phyloP scores from a whole-genome alignment of 1,139 yeast genomes.

The Diutina rugosa region DNA sequence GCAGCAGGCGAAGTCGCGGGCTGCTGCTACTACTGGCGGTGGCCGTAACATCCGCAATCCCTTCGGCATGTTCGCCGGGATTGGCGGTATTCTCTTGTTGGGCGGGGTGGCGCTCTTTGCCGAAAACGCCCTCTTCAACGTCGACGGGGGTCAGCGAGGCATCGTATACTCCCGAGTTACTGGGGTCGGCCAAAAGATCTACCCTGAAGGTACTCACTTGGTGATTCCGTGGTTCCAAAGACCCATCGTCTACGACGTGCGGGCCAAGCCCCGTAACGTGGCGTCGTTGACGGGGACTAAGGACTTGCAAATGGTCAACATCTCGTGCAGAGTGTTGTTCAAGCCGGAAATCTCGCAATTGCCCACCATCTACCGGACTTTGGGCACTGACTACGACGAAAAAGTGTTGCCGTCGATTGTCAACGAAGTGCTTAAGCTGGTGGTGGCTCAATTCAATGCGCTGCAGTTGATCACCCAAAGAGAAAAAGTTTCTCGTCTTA shows the following conservation, averaged over 20 bases:
- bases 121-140: slow-evolving; percentile 78
- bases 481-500: slow-evolving; percentile 86
- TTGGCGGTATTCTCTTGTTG: slow-evolving; percentile 61
- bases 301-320: slow-evolving; percentile 97
- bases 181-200: slow-evolving; percentile 80
- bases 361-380: slow-evolving; percentile 79
- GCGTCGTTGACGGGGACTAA: slow-evolving; percentile 97
- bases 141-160: slow-evolving; percentile 99
- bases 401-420: slow-evolving; percentile 93
- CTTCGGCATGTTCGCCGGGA: slow-evolving; percentile 56
- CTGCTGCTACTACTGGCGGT: slow-evolving; percentile 16
- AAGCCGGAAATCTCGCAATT: slow-evolving; percentile 72
- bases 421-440: slow-evolving; percentile 91
- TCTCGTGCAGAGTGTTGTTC: slow-evolving; percentile 91
- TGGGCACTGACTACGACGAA: slow-evolving; percentile 92
- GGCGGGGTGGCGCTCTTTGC: slow-evolving; percentile 61
- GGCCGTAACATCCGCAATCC: slow-evolving; percentile 38
- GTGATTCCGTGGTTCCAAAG: slow-evolving; percentile 92
- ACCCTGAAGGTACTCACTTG: slow-evolving; percentile 91
- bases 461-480: slow-evolving; percentile 96
- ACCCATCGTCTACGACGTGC: slow-evolving; percentile 84
- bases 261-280: slow-evolving; percentile 95
- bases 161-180: slow-evolving; percentile 79
- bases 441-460: slow-evolving; percentile 97
- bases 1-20: slow-evolving; percentile 24